phyloP scores from a whole-genome alignment of 2,329 filamentous ascomycete genomes.

The Aureobasidium sp. region DNA sequence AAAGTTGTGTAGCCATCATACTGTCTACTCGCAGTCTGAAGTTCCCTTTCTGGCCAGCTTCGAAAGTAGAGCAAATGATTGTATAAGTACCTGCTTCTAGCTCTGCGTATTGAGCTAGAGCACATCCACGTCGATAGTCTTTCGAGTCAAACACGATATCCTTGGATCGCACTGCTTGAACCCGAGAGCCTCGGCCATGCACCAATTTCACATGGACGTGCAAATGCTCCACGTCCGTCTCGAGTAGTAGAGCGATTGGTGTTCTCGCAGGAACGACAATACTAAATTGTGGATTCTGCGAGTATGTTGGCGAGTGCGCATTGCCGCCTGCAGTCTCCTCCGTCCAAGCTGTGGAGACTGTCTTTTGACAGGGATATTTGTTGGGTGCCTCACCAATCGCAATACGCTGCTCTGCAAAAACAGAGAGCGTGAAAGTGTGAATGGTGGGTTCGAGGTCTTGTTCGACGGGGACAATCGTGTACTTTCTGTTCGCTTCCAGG shows the following conservation, averaged over 20 bases:
- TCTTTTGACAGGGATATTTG: slow-evolving; percentile 52
- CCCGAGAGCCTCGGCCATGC: slow-evolving; percentile 65
- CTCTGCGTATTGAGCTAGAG: slow-evolving; percentile 54
- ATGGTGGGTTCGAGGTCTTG: slow-evolving; percentile 64
- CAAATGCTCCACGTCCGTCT: slow-evolving; percentile 57
- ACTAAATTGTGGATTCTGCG: slow-evolving; percentile 80
- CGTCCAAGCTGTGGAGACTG: slow-evolving; percentile 64
- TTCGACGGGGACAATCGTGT: slow-evolving; percentile 66
- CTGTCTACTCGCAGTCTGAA: slow-evolving; percentile 72
- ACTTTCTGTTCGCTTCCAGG: slow-evolving; percentile 43
- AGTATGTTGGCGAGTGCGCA: slow-evolving; percentile 65
- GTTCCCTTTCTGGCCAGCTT: slow-evolving; percentile 64
- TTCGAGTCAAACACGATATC: slow-evolving; percentile 78
- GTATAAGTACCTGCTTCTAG: slow-evolving; percentile 73
- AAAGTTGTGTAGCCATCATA: slow-evolving; percentile 48
- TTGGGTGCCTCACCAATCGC: slow-evolving; percentile 55
- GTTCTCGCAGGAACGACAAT: slow-evolving; percentile 52
- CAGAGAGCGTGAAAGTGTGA: slow-evolving; percentile 82
- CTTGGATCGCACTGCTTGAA: slow-evolving; percentile 60
- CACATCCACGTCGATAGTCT: slow-evolving; percentile 79
- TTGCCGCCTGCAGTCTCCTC: slow-evolving; percentile 77
- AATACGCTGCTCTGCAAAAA: slow-evolving; percentile 63
- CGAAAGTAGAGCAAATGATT: slow-evolving; percentile 84
- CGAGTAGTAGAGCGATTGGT: slow-evolving; percentile 65
- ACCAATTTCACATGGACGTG: slow-evolving; percentile 81